These are phyloP conservation scores for Cunninghamia lanceolata DNA, from an alignment of 75 land plant species.

Conservation along the genomic window DNA sequence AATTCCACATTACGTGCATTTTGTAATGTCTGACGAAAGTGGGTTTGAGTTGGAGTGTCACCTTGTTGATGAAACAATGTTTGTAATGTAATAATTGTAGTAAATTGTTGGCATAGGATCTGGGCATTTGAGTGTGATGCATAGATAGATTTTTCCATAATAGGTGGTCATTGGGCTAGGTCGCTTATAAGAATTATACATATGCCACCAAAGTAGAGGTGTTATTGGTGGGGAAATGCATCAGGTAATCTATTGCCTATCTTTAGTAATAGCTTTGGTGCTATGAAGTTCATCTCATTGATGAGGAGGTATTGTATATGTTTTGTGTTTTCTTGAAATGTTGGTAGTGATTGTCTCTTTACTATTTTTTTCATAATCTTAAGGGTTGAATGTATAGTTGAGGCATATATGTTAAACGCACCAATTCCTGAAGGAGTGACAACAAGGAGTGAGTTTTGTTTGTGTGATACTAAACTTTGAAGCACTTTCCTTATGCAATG, in stretches of 20 bases:
- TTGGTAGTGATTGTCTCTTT: neutral
- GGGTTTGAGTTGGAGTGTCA: neutral
- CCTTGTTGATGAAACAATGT: neutral
- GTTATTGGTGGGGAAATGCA: too few species aligned
- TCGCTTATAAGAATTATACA: too few species aligned
- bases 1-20: neutral
- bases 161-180: too few species aligned
- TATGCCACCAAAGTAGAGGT: too few species aligned
- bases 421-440: neutral
- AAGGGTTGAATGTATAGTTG: neutral
- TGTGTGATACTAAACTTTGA: neutral
- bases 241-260: too few species aligned
- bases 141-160: neutral
- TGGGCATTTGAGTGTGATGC: neutral
- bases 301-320: too few species aligned
- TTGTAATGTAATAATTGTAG: too few species aligned
- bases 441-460: neutral
- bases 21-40: neutral
- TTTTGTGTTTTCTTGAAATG: neutral
- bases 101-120: too few species aligned
- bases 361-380: neutral
- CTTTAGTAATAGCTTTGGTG: too few species aligned
- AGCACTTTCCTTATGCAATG: too few species aligned
- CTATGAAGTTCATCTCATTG: too few species aligned
- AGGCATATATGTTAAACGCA: neutral